Evolutionary conservation across 768 basidiomycete species (phyloP), one percentile per base, ranked within the genome.

Genomic region (Serendipita indica): DNA sequence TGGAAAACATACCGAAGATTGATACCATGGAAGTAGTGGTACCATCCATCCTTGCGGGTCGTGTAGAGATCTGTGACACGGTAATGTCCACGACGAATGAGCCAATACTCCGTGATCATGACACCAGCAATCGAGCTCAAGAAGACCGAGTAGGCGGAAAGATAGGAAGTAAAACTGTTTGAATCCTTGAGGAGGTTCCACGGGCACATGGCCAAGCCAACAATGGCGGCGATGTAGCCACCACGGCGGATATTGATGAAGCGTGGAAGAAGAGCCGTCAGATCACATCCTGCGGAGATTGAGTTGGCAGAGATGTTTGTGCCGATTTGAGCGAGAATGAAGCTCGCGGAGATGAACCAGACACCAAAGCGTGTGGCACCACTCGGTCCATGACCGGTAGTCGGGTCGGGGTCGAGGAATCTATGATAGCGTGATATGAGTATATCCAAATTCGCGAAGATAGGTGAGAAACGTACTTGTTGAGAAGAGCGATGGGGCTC

Each of bases 231-330:
- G 46, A 90, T 71, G 70, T 84, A 92, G 14, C 88, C 87, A 28
- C 89, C 88, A 18, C 88, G 79, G 20, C 88, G 81, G 66, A 91
- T 89, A 66, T 85, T 89, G 64, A 90, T 79, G 70, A 80, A 89
- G 49, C 81, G 81, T 58, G 89, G 88, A 63, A 80, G 74, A 30
- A 89, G 75, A 2, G 86, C 80, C 1, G 86, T 89, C 63, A 90
- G 69, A 68, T 90, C 87, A 65, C 86, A 88, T 13, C 89, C 86
- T 2, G 88, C 86, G 41, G 81, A 84, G 66, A 89, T 79, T 3
- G 84, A 82, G 71, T 90, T 89, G 30, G 86, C 87, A 7, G 85
- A 83, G 64, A 86, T 84, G 68, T 86, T 89, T 30, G 84, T 86
- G 16, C 82, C 83, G 62, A 59, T 59, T 72, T 87, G 86, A 5